Conservation (phyloP, 805 yeast species). For the Cyberlindnera meyerae region DNA sequence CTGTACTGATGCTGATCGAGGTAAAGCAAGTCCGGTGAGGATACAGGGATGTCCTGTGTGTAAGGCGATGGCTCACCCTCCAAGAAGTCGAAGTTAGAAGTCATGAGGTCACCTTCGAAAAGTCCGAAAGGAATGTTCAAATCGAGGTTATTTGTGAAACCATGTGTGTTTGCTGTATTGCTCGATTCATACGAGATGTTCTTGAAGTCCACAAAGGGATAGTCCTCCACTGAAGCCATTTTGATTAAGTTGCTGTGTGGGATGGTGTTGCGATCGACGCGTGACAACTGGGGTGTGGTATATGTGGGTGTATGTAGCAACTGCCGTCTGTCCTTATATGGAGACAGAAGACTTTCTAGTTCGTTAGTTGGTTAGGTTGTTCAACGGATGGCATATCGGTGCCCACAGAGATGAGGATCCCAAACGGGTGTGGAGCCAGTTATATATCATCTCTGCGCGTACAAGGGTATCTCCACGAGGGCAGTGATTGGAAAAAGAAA, state of each 20-base stretch:
- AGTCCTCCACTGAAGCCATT: slow-evolving; percentile 15
- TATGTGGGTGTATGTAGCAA: too few relatives aligned
- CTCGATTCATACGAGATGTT: slow-evolving; percentile 1
- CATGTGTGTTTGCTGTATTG: neutral
- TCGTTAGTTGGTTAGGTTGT: too few relatives aligned
- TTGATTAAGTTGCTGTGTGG: too few relatives aligned
- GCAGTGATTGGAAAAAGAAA: slow-evolving; percentile 6
- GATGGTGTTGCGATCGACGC: neutral
- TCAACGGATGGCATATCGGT: too few relatives aligned
- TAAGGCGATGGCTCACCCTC: too few relatives aligned
- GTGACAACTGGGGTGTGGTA: neutral
- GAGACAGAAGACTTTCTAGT: too few relatives aligned
- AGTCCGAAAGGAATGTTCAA: slow-evolving; percentile 3
- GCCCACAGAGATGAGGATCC: too few relatives aligned
- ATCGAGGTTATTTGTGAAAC: slow-evolving; percentile 1
- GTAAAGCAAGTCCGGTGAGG: too few relatives aligned
- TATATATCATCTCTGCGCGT: slow-evolving; percentile 7
- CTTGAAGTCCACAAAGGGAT: slow-evolving; percentile 9
- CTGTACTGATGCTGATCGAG: too few relatives aligned
- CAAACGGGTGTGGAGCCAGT: slow-evolving; percentile 2
- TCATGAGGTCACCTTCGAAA: slow-evolving; percentile 2
- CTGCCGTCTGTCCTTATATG: too few relatives aligned
- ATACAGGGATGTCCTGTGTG: too few relatives aligned
- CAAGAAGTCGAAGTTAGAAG: too few relatives aligned
- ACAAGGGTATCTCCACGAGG: slow-evolving; percentile 5